These are phyloP conservation scores for Podaxis sp. DNA, from an alignment of 768 basidiomycete species.

Conservation along the genomic window DNA sequence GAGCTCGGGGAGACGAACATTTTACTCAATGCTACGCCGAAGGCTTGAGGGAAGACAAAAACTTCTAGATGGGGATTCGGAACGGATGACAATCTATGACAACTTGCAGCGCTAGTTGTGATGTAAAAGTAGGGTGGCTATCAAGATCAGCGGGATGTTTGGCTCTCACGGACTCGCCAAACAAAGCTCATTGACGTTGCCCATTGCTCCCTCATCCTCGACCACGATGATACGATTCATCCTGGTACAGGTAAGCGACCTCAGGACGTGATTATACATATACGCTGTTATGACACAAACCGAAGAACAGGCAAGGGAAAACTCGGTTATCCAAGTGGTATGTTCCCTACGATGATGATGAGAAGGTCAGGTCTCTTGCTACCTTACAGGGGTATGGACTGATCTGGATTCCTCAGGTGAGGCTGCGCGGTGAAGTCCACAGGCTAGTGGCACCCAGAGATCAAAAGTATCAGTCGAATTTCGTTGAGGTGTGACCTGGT, in stretches of 20 bases:
- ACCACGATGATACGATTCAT: conserved; percentile 92
- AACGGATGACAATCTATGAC: too few species aligned
- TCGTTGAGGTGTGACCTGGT: conserved; percentile 80
- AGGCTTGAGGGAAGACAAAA: too few species aligned
- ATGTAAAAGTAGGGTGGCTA: not conserved
- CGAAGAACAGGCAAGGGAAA: conserved; percentile 96
- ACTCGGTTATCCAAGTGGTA: conserved; percentile 98
- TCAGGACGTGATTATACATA: not conserved
- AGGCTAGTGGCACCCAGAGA: conserved; percentile 93
- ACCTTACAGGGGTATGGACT: not conserved
- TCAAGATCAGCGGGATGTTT: not conserved
- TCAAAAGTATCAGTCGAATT: conserved; percentile 99
- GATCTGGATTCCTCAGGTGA: conserved; percentile 51
- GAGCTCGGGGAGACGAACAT: too few species aligned
- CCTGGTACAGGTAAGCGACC: conserved; percentile 76
- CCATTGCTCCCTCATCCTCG: conserved; percentile 13
- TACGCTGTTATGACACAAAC: conserved; percentile 6
- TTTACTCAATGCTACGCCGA: too few species aligned
- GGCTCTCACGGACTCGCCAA: conserved; percentile 13
- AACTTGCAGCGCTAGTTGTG: too few species aligned
- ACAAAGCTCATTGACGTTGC: conserved; percentile 10
- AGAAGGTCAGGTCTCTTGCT: conserved; percentile 63
- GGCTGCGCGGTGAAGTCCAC: conserved; percentile 95
- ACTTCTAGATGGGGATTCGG: too few species aligned
- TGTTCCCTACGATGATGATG: conserved; percentile 97